Percentiles rank a stretch among this genome's conserved stretches.
These are phyloP conservation scores for Apiospora koreana DNA, from an alignment of 2,329 filamentous ascomycete species.

Conservation along the genomic window DNA sequence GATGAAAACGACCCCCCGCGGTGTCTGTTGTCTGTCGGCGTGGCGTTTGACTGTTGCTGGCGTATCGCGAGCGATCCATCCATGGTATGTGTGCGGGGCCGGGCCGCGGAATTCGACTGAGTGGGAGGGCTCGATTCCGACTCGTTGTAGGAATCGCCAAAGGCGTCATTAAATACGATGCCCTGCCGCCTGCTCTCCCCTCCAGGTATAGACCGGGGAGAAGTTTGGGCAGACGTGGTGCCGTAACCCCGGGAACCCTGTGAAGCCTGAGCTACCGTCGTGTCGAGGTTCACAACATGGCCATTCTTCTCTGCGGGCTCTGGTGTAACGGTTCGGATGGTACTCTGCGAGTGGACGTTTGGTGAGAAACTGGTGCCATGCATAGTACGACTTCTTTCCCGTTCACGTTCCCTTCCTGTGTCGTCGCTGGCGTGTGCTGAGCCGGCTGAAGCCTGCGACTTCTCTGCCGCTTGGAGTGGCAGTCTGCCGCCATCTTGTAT, in stretches of 20 bases:
- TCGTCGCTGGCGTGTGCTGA: slow-evolving; percentile 23
- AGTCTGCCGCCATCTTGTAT: slow-evolving; percentile 1
- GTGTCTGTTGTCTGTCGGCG: slow-evolving; percentile 53
- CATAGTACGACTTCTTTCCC: slow-evolving; percentile 22
- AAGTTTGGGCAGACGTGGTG: slow-evolving; percentile 44
- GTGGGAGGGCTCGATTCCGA: slow-evolving; percentile 43
- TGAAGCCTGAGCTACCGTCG: slow-evolving; percentile 28
- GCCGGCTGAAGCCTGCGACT: slow-evolving; percentile 32
- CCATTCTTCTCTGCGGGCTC: slow-evolving; percentile 47
- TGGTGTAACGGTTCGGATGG: slow-evolving; percentile 67
- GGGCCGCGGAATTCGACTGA: slow-evolving; percentile 37
- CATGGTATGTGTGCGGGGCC: slow-evolving; percentile 60
- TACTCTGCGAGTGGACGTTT: slow-evolving; percentile 36
- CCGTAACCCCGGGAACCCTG: slow-evolving; percentile 34
- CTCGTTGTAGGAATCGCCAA: slow-evolving; percentile 52
- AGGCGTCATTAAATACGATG: slow-evolving; percentile 61
- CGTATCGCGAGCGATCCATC: slow-evolving; percentile 51
- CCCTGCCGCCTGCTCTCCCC: slow-evolving; percentile 55
- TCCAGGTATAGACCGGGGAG: slow-evolving; percentile 48
- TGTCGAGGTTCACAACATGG: slow-evolving; percentile 18
- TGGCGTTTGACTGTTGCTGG: slow-evolving; percentile 42
- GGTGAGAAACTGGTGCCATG: slow-evolving; percentile 29
- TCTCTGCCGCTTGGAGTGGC: slow-evolving; percentile 21
- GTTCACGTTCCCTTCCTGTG: slow-evolving; percentile 25
- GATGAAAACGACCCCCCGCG: slow-evolving; percentile 73